Percentiles rank a stretch among this genome's conserved stretches.
phyloP scores from a whole-genome alignment of 2,329 filamentous ascomycete genomes.

The Neonectria ditissima region DNA sequence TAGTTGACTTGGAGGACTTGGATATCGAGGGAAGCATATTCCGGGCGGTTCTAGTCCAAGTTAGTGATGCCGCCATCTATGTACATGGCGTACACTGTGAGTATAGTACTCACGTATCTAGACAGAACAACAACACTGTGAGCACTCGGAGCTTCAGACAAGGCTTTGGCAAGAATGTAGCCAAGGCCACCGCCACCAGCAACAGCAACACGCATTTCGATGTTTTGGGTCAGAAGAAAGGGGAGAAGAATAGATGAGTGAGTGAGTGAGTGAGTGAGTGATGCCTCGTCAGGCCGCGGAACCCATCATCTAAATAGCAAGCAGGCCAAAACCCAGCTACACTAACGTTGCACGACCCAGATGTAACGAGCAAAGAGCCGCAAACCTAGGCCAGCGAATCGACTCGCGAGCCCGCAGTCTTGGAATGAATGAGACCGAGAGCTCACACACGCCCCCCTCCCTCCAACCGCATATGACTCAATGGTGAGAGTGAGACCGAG shows the following conservation, averaged over 20 bases:
- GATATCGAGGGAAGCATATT: constrained; percentile 67
- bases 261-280: constrained; percentile 30
- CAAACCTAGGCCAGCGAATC: constrained; percentile 31
- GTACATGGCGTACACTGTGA: neutral
- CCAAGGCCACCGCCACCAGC: constrained; percentile 61
- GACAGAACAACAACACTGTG: constrained; percentile 80
- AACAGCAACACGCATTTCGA: constrained; percentile 64
- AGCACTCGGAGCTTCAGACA: constrained; percentile 67
- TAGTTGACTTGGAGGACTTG: constrained; percentile 80
- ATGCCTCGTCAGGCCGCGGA: constrained; percentile 32
- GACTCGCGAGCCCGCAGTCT: constrained; percentile 18
- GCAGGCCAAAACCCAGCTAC: neutral
- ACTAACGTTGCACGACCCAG: constrained; percentile 20
- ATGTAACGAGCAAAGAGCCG: constrained; percentile 35
- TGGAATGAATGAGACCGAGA: constrained; percentile 13
- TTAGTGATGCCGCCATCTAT: constrained; percentile 31
- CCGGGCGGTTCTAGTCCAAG: constrained; percentile 61
- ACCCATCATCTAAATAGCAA: constrained; percentile 38
- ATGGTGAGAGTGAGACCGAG: constrained; percentile 27
- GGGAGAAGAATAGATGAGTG: constrained; percentile 17
- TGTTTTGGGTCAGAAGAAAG: constrained; percentile 3
- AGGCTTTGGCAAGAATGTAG: constrained; percentile 61
- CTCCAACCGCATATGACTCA: constrained; percentile 29
- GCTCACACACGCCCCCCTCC: constrained; percentile 26
- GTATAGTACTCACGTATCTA: constrained; percentile 53